A percentile compares a stretch with the other conserved stretches of the same genome.
These are phyloP conservation scores for Colletotrichum scovillei DNA, from an alignment of 2,329 filamentous ascomycete genomes.

Conservation along the genomic window DNA sequence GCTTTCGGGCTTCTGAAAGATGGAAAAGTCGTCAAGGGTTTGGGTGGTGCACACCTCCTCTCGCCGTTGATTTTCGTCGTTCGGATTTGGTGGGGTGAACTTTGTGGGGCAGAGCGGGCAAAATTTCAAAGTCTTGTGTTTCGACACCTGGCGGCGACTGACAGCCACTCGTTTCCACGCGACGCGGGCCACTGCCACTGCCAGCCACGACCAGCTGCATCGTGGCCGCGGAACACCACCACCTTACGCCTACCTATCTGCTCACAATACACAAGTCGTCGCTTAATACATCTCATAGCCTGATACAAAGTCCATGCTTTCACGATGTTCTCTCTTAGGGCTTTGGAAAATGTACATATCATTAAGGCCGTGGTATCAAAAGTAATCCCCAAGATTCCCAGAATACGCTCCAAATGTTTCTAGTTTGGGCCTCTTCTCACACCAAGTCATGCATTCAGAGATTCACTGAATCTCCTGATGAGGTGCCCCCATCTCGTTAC, in stretches of 20 bases:
- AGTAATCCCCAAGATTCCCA: conserved; percentile 1
- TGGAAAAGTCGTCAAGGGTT: conserved; percentile 36
- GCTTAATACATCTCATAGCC: neutral
- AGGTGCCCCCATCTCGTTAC: neutral
- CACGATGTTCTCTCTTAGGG: neutral
- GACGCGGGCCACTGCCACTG: conserved; percentile 22
- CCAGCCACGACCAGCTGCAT: conserved; percentile 12
- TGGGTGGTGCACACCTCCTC: conserved; percentile 34
- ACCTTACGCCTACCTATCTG: neutral
- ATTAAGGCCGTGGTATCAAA: conserved; percentile 27
- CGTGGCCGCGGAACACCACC: neutral
- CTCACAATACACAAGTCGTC: neutral
- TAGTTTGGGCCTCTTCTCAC: neutral
- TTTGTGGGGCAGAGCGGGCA: conserved; percentile 39
- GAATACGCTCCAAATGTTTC: conserved; percentile 12
- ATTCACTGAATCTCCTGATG: neutral
- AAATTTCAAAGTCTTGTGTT: conserved; percentile 30
- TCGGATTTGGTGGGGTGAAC: conserved; percentile 38
- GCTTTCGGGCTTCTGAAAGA: conserved; percentile 29
- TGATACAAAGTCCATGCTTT: neutral
- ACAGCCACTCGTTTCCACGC: conserved; percentile 23
- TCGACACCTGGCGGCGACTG: conserved; percentile 24
- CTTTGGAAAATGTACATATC: neutral
- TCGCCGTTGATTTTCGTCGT: conserved; percentile 37
- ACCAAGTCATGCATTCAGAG: neutral